phyloP scores from a whole-genome alignment of 352 stramenopile species.

The Phytophthora quininea region DNA sequence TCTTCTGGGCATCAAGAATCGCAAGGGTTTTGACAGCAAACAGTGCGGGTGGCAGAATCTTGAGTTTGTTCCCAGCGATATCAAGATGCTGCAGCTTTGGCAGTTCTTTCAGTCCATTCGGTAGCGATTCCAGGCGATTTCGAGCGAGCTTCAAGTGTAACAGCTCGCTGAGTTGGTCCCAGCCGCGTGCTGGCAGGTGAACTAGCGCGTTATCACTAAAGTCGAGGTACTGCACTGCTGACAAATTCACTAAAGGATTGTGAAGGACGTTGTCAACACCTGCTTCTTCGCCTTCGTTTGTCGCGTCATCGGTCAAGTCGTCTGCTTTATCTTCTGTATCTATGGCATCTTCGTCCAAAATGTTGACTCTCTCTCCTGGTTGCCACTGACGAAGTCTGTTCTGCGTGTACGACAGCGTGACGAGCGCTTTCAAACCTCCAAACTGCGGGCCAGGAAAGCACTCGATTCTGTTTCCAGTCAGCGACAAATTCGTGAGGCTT shows the following conservation, averaged over 20 bases:
- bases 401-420: conserved; percentile 47
- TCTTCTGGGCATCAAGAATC: conserved; percentile 42
- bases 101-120: conserved; percentile 27
- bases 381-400: conserved; percentile 54
- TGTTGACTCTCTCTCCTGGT: conserved; percentile 4
- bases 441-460: conserved; percentile 39
- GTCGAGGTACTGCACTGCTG: conserved; percentile 44
- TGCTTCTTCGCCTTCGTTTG: neutral
- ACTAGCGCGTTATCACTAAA: conserved; percentile 51
- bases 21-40: conserved; percentile 24
- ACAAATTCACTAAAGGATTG: conserved; percentile 37
- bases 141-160: conserved; percentile 49
- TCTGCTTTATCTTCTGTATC: conserved; percentile 13
- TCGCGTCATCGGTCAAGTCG: neutral
- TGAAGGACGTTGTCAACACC: neutral
- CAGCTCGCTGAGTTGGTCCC: conserved; percentile 31
- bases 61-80: conserved; percentile 51
- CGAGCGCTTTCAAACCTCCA: conserved; percentile 19
- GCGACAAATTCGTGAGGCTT: conserved; percentile 44
- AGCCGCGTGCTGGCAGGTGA: conserved; percentile 34
- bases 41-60: conserved; percentile 29
- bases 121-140: conserved; percentile 49
- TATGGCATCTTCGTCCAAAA: conserved; percentile 10
- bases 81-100: conserved; percentile 44
- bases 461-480: conserved; percentile 56